Evolutionary conservation across 2,329 filamentous ascomycete genomes (phyloP), one percentile per base, ranked within the genome.

Genomic region (Fusarium sp.): DNA sequence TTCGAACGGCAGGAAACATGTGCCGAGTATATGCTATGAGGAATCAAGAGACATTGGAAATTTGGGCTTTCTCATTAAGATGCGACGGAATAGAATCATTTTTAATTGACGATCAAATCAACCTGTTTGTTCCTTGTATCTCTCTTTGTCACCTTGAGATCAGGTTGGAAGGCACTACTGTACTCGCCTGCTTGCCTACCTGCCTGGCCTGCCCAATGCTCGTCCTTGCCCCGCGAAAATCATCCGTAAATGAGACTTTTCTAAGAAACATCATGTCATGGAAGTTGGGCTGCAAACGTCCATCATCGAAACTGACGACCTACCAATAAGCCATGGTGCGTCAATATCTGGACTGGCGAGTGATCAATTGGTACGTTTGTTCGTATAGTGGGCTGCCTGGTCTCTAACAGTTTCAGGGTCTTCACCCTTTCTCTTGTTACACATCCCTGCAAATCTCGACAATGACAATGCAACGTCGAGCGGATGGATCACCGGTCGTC

Each of bases 401-500:
- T 41, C 44, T 40, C 58, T 43, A 27, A 54, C 46, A 53, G 43
- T 44, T 67, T 62, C 58, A 69, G 67, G 67, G 67, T 58, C 66
- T 40, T 32, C 44, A 43, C 32, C 27, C 30, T 58, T 30, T 24
- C 20, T 22, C 20, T 22, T 38, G 22, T 25, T 45, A 8, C 25
- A n/a, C 29, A 67, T 55, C 67, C 67, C 51, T 64, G 52, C 34
- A 44, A 65, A 49, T 63, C 46, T 48, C 44, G 66, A 49, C n/a
- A 51, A 40, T 48, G 41, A 30, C 48, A 59, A 44, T 55, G 53
- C 57, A 60, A 56, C 53, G 34, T 58, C 55, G 52, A 40, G 53
- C 40, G 52, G 55, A 44, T 52, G 40, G 53, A 58, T 72, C 68
- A 61, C 38, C 69, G 43, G n/a, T 69, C 54, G 56, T 74, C 71